These are phyloP conservation scores for Chlorencoelia australis DNA, from an alignment of 2,329 filamentous ascomycete genomes.

Conservation along the genomic window DNA sequence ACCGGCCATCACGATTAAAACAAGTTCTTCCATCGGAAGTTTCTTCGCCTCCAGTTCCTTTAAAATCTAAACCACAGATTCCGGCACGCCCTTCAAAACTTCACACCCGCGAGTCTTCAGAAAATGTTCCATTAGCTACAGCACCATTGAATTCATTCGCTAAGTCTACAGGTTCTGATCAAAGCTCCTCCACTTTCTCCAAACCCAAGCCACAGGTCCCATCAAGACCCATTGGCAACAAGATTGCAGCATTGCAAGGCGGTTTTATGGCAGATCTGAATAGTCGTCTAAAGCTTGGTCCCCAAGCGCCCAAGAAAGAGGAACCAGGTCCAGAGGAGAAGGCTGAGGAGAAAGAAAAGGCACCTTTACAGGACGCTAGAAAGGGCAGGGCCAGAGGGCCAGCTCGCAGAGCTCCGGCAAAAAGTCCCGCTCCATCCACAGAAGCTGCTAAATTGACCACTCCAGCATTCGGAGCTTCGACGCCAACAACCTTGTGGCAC, in stretches of 20 bases:
- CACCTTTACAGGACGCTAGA: constrained; percentile 76
- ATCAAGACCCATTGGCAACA: constrained; percentile 64
- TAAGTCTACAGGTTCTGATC: constrained; percentile 28
- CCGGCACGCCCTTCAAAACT: constrained; percentile 55
- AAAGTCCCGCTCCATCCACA: constrained; percentile 24
- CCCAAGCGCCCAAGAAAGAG: constrained; percentile 68
- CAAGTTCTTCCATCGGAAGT: constrained; percentile 9
- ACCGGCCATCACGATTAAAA: constrained; percentile 16
- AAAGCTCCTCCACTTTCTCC: constrained; percentile 35
- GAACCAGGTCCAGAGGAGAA: constrained; percentile 47
- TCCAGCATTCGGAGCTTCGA: constrained; percentile 21
- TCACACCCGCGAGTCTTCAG: constrained; percentile 32
- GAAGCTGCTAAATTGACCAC: constrained; percentile 7
- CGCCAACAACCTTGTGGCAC: constrained; percentile 30
- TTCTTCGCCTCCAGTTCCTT: constrained; percentile 31
- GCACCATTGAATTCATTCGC: constrained; percentile 22
- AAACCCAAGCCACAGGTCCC: constrained; percentile 82
- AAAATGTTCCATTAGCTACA: constrained; percentile 20
- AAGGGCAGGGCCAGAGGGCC: constrained; percentile 87
- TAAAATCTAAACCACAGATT: constrained; percentile 47
- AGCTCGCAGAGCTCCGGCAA: constrained; percentile 59
- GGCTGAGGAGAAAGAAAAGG: constrained; percentile 56
- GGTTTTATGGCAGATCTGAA: constrained; percentile 92
- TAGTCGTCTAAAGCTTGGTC: constrained; percentile 76
- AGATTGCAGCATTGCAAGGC: constrained; percentile 84